A percentile compares a stretch with the other conserved stretches of the same genome.
phyloP scores from a whole-genome alignment of 108 stramenopile species.

The Epithemia pelagica region DNA sequence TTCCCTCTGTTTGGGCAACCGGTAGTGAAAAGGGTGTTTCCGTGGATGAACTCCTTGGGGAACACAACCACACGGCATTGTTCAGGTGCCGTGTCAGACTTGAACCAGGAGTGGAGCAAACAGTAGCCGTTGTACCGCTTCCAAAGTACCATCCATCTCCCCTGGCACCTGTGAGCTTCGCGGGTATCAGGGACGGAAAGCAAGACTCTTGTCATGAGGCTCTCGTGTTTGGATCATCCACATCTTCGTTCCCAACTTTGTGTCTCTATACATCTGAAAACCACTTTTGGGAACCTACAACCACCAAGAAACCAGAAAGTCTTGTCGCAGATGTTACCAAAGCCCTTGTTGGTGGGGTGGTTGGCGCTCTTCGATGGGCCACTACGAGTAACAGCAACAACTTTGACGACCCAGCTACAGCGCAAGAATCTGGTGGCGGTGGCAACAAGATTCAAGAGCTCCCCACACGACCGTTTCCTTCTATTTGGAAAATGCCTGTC shows the following conservation, averaged over 20 bases:
- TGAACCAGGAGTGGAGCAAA: slow-evolving; percentile 10
- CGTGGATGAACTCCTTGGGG: slow-evolving; percentile 24
- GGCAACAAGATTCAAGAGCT: neutral
- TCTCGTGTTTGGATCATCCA: slow-evolving; percentile 17
- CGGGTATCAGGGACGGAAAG: slow-evolving; percentile 5
- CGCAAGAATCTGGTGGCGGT: slow-evolving; percentile 1
- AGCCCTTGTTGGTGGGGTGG: slow-evolving; percentile 45
- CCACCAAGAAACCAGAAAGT: neutral
- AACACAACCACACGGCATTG: slow-evolving; percentile 1
- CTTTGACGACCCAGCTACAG: slow-evolving; percentile 2
- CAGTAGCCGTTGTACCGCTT: slow-evolving; percentile 23
- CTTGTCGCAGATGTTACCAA: slow-evolving; percentile 40
- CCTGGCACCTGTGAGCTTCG: slow-evolving; percentile 19
- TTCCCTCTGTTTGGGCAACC: slow-evolving; percentile 40
- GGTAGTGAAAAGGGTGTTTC: slow-evolving; percentile 13
- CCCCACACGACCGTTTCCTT: slow-evolving; percentile 33
- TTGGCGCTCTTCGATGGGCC: slow-evolving; percentile 39
- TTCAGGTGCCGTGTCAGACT: slow-evolving; percentile 27
- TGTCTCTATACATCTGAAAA: slow-evolving; percentile 51
- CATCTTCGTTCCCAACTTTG: slow-evolving; percentile 42
- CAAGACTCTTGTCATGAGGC: slow-evolving; percentile 5
- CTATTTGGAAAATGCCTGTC: slow-evolving; percentile 24
- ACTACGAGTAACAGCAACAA: neutral
- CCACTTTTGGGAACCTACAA: slow-evolving; percentile 24
- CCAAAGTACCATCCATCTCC: slow-evolving; percentile 41